Conservation (phyloP, 371 early-diverging fungal species). For the Apophysomyces trapeziformis region DNA sequence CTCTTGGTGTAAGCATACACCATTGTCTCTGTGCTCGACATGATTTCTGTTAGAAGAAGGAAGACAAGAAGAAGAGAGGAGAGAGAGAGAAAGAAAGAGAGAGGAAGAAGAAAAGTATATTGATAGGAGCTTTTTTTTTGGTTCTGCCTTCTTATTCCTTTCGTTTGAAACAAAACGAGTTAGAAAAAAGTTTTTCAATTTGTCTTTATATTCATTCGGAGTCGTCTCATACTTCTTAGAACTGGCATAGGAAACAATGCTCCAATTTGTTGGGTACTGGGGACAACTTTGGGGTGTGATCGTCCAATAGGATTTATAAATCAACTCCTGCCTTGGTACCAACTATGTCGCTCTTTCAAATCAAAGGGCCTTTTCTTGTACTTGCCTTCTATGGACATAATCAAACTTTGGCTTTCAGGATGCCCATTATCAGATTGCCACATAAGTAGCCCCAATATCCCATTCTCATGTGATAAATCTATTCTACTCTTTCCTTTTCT, state of each 20-base stretch:
- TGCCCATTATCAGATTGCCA: neutral
- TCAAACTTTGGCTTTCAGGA: too few relatives aligned
- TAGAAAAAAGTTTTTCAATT: neutral
- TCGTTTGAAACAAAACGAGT: constrained; percentile 3
- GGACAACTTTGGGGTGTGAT: constrained; percentile 3
- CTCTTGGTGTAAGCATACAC: constrained; percentile 46
- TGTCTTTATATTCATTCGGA: constrained; percentile 5
- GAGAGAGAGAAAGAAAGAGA: neutral
- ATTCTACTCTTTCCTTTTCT: neutral
- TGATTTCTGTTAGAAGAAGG: neutral
- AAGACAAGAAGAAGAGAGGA: neutral
- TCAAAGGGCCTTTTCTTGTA: too few relatives aligned
- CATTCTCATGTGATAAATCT: neutral
- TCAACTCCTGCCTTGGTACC: too few relatives aligned
- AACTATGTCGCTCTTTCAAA: too few relatives aligned
- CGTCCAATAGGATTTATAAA: neutral
- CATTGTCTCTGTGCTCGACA: constrained; percentile 20
- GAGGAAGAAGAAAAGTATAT: too few relatives aligned
- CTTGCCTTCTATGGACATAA: too few relatives aligned
- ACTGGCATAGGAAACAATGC: neutral
- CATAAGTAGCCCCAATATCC: neutral
- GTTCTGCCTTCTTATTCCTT: neutral
- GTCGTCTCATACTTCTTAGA: neutral
- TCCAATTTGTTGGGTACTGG: constrained; percentile 6
- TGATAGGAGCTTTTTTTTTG: too few relatives aligned